phyloP scores from a whole-genome alignment of 2,329 filamentous ascomycete species.

The Tolypocladium inflatum region DNA sequence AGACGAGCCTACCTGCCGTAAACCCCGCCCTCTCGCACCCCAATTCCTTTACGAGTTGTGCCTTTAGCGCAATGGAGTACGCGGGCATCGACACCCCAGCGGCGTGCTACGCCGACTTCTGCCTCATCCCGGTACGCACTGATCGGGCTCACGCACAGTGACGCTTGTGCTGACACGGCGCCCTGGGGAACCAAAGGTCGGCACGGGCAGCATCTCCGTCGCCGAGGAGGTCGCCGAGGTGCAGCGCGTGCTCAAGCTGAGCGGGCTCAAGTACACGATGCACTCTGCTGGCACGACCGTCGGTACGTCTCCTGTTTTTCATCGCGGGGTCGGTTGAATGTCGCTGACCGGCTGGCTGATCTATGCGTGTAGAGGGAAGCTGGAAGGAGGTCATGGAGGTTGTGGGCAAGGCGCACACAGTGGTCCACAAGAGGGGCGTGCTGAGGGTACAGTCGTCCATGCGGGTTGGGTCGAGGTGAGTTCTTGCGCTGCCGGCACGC shows the following conservation, averaged over 20 bases:
- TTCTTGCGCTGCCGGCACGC: conserved; percentile 5
- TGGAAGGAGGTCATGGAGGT: conserved; percentile 84
- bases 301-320: conserved; percentile 42
- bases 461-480: conserved; percentile 67
- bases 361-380: conserved; percentile 58
- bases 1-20: neutral
- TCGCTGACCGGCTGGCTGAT: too few species aligned
- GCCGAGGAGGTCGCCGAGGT: conserved; percentile 81
- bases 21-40: neutral
- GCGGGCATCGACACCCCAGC: conserved; percentile 52
- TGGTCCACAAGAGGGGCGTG: conserved; percentile 69
- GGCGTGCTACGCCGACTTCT: conserved; percentile 81
- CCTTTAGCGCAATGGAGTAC: conserved; percentile 30
- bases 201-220: conserved; percentile 67
- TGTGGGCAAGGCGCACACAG: conserved; percentile 75
- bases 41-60: neutral
- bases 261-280: conserved; percentile 76
- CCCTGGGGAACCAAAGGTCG: conserved; percentile 44
- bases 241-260: conserved; percentile 72
- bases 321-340: too few species aligned
- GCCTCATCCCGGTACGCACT: conserved; percentile 63
- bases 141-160: too few species aligned
- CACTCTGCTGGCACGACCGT: conserved; percentile 91
- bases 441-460: conserved; percentile 83
- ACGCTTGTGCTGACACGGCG: neutral